These are phyloP conservation scores for Pueraria montana DNA, from an alignment of 306 rosid genomes.

Conservation along the genomic window DNA sequence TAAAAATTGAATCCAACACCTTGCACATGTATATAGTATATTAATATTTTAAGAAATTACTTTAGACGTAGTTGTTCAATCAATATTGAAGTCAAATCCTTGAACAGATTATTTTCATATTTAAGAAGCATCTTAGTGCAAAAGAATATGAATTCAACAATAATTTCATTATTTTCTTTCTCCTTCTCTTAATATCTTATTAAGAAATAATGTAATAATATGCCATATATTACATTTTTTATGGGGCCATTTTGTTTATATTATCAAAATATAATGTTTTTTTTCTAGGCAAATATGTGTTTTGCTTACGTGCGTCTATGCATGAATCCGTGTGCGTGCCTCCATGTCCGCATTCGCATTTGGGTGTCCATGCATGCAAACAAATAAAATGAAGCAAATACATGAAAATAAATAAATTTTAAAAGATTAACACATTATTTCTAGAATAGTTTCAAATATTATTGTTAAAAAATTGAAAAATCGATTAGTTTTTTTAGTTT, in stretches of 20 bases:
- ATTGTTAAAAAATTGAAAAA: too few relatives aligned
- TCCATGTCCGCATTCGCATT: background rate
- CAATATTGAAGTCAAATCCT: background rate
- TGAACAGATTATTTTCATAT: background rate
- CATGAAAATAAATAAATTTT: background rate
- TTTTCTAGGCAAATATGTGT: background rate
- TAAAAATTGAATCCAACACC: background rate
- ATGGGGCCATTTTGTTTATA: background rate
- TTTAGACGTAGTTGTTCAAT: background rate
- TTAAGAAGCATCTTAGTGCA: background rate
- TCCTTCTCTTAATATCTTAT: background rate
- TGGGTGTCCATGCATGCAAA: background rate
- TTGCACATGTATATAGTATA: background rate
- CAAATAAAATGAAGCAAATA: background rate
- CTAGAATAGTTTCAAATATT: background rate
- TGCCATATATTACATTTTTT: background rate
- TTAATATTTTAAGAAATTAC: background rate
- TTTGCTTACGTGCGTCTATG: background rate
- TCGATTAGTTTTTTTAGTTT: too few relatives aligned
- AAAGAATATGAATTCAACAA: background rate
- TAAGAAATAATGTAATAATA: background rate
- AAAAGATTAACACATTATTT: background rate
- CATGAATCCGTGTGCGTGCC: background rate
- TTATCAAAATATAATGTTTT: background rate
- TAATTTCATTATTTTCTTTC: background rate